phyloP scores from a whole-genome alignment of 2,329 filamentous ascomycete genomes.

The Epichloe sp. region DNA sequence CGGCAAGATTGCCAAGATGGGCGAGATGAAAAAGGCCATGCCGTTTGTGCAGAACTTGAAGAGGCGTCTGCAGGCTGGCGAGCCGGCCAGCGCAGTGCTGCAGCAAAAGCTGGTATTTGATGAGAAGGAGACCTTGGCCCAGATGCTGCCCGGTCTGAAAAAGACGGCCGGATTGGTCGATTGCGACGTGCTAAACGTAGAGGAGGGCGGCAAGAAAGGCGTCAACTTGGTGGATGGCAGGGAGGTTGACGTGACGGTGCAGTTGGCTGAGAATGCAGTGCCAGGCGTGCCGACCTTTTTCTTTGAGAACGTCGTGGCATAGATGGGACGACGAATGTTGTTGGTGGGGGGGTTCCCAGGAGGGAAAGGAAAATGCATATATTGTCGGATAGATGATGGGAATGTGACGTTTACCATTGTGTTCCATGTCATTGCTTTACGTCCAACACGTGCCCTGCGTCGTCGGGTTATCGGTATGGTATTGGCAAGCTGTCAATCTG shows the following conservation, averaged over 20 bases:
- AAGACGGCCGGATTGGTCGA: conserved; percentile 56
- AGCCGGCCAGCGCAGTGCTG: conserved; percentile 56
- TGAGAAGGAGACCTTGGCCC: conserved; percentile 59
- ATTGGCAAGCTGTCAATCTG: background rate
- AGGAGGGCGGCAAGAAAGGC: conserved; percentile 56
- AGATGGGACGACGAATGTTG: background rate
- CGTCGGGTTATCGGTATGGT: too few relatives aligned
- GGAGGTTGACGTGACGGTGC: conserved; percentile 44
- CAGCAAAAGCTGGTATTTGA: conserved; percentile 79
- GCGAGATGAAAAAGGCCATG: conserved; percentile 96
- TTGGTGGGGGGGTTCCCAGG: background rate
- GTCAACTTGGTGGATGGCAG: conserved; percentile 36
- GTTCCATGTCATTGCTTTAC: too few relatives aligned
- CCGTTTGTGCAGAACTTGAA: conserved; percentile 85
- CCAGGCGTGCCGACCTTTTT: conserved; percentile 72
- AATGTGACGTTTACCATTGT: too few relatives aligned
- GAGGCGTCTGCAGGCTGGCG: conserved; percentile 62
- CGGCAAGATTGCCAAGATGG: conserved; percentile 65
- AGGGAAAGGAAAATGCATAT: background rate
- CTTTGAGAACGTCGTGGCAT: conserved; percentile 62
- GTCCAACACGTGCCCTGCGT: too few relatives aligned
- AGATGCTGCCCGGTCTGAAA: conserved; percentile 71
- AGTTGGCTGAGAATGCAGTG: conserved; percentile 58
- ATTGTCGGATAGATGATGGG: too few relatives aligned
- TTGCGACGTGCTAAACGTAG: conserved; percentile 59